phyloP scores from a whole-genome alignment of 495 filamentous ascomycete genomes.

The Aspergillus steynii region DNA sequence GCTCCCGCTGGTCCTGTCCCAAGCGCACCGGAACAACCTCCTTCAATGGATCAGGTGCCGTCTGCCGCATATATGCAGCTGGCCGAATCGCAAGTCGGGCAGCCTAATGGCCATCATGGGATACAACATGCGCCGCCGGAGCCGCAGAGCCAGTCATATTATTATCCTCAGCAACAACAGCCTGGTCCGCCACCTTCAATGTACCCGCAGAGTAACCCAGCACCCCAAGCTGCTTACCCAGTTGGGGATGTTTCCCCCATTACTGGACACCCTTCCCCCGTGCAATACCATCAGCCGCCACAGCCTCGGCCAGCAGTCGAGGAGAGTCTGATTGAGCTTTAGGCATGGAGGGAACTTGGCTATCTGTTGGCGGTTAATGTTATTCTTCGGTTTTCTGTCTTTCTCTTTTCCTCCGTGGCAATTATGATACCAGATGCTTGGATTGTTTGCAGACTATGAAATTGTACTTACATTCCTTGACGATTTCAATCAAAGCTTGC shows the following conservation, averaged over 20 bases:
- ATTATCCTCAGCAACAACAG: conserved; percentile 47
- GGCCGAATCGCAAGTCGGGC: conserved; percentile 29
- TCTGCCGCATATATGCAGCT: conserved; percentile 32
- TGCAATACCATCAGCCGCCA: conserved; percentile 43
- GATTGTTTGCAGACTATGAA: conserved; percentile 20
- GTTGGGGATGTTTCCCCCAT: conserved; percentile 17
- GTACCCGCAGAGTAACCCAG: conserved; percentile 32
- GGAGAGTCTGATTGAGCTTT: conserved; percentile 86
- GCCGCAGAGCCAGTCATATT: conserved; percentile 37
- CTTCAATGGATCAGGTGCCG: conserved; percentile 29
- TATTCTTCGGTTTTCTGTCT: conserved; percentile 3
- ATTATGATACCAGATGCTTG: conserved; percentile 31
- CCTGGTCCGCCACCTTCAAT: conserved; percentile 41
- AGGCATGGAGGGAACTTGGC: conserved; percentile 2
- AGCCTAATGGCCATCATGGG: conserved; percentile 20
- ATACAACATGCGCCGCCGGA: conserved; percentile 32
- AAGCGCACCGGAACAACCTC: conserved; percentile 30
- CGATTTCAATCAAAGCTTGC: conserved; percentile 10
- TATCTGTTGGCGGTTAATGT: conserved; percentile 2
- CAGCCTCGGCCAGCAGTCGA: conserved; percentile 63
- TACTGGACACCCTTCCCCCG: conserved; percentile 64
- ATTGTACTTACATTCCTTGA: conserved; percentile 20
- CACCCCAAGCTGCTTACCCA: conserved; percentile 53
- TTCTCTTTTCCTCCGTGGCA: conserved; percentile 12
- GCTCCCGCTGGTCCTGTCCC: conserved; percentile 20